Percentiles rank a stretch among this genome's conserved stretches.
These are phyloP conservation scores for Lachnellula occidentalis DNA, from an alignment of 2,329 filamentous ascomycete species.

Conservation along the genomic window DNA sequence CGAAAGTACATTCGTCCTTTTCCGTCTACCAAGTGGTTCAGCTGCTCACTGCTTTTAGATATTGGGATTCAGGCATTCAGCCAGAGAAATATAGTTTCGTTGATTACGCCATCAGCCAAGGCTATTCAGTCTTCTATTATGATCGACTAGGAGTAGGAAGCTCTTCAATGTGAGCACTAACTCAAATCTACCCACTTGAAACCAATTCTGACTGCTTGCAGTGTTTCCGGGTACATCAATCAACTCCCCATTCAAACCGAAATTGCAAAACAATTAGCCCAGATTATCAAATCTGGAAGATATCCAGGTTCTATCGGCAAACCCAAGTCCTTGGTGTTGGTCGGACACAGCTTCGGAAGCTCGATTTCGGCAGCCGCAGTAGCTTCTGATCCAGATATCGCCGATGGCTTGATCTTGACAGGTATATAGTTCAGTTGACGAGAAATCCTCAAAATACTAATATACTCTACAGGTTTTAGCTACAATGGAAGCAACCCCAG, in stretches of 20 bases:
- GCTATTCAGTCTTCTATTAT: slow-evolving; percentile 33
- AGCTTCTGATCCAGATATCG: slow-evolving; percentile 44
- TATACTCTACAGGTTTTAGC: not conserved
- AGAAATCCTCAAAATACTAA: slow-evolving; percentile 35
- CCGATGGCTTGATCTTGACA: slow-evolving; percentile 16
- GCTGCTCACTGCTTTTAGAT: slow-evolving; percentile 1
- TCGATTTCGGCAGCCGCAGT: slow-evolving; percentile 50
- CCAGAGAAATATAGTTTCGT: slow-evolving; percentile 32
- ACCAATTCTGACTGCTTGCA: not conserved
- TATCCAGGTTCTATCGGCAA: slow-evolving; percentile 1
- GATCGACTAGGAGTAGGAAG: slow-evolving; percentile 32
- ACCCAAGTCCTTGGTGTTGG: slow-evolving; percentile 44
- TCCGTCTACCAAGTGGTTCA: not conserved
- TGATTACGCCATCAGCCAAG: slow-evolving; percentile 26
- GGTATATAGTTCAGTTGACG: not conserved
- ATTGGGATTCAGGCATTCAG: slow-evolving; percentile 30
- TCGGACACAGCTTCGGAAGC: slow-evolving; percentile 60
- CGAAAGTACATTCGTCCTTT: not conserved
- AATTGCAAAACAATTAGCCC: slow-evolving; percentile 1
- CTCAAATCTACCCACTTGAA: not conserved
- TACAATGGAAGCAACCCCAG: not conserved
- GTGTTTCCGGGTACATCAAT: slow-evolving; percentile 17
- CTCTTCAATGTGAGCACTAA: slow-evolving; percentile 15
- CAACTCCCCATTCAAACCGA: slow-evolving; percentile 26
- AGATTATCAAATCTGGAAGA: slow-evolving; percentile 21